These are phyloP conservation scores for Fusarium equiseti DNA, from an alignment of 2,329 filamentous ascomycete genomes.

Conservation along the genomic window DNA sequence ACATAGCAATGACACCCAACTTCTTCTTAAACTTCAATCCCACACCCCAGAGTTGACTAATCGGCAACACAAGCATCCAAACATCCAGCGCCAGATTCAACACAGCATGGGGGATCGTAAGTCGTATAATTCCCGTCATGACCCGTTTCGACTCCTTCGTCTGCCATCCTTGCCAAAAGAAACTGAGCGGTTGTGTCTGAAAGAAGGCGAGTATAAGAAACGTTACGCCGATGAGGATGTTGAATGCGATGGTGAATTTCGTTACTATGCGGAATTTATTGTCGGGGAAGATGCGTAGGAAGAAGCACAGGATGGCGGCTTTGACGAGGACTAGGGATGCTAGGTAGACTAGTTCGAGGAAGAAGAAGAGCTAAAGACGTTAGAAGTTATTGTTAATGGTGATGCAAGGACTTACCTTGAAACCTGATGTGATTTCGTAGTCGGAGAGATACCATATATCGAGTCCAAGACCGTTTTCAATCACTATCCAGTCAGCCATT, in stretches of 20 bases:
- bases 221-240: fast-evolving
- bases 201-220: constrained; percentile 4
- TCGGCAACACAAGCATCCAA: constrained; percentile 27
- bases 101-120: constrained; percentile 6
- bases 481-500: not conserved
- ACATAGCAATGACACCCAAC: constrained; percentile 31
- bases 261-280: constrained; percentile 2
- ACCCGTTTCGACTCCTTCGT: constrained; percentile 1
- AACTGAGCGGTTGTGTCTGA: not conserved
- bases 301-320: constrained; percentile 18
- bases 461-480: constrained; percentile 7
- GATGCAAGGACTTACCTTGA: not conserved
- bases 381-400: too few relatives aligned
- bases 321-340: not conserved
- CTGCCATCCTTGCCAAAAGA: constrained; percentile 29
- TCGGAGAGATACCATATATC: constrained; percentile 26
- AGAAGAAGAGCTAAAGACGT: not conserved
- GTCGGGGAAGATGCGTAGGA: constrained; percentile 23
- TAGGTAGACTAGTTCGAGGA: not conserved
- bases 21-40: constrained; percentile 26
- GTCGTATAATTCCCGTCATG: not conserved
- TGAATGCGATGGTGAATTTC: constrained; percentile 7
- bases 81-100: constrained; percentile 18
- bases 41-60: constrained; percentile 21
- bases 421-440: not conserved